Conservation (phyloP, 2,329 filamentous ascomycete species). For the Coleophoma eucalyptorum region DNA sequence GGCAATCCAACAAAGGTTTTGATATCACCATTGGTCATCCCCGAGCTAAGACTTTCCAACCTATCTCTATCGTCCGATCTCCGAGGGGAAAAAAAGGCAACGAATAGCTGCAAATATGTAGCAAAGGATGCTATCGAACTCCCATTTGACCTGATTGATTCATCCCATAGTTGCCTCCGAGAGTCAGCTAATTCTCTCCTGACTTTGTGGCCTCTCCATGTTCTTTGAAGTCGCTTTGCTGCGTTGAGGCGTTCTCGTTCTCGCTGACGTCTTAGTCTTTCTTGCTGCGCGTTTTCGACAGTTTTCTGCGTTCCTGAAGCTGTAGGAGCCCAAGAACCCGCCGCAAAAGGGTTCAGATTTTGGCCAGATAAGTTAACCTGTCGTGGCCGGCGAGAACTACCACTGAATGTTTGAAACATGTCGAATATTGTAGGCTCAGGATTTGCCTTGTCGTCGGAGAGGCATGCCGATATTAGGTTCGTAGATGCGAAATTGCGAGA, state of each 20-base stretch:
- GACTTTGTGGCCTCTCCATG: slow-evolving; percentile 74
- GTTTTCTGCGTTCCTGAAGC: slow-evolving; percentile 69
- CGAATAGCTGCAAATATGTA: slow-evolving; percentile 42
- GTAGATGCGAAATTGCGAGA: too few species aligned
- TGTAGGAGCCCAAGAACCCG: slow-evolving; percentile 52
- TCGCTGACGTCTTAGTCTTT: slow-evolving; percentile 74
- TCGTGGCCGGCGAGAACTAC: slow-evolving; percentile 76
- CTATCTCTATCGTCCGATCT: slow-evolving; percentile 43
- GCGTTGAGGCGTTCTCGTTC: slow-evolving; percentile 77
- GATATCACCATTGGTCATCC: slow-evolving; percentile 26
- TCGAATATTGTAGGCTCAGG: slow-evolving; percentile 16
- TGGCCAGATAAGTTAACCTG: slow-evolving; percentile 94
- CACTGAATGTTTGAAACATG: slow-evolving; percentile 94
- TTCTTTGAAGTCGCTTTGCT: slow-evolving; percentile 68
- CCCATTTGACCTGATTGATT: slow-evolving; percentile 40
- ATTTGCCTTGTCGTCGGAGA: slow-evolving; percentile 15
- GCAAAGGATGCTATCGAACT: slow-evolving; percentile 30
- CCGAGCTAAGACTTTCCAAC: slow-evolving; percentile 36
- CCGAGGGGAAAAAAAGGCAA: slow-evolving; percentile 44
- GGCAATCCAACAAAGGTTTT: slow-evolving; percentile 25
- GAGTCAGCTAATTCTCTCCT: slow-evolving; percentile 53
- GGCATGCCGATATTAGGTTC: slow-evolving; percentile 12
- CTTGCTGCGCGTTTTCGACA: slow-evolving; percentile 81
- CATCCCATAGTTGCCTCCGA: slow-evolving; percentile 62
- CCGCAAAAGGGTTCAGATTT: slow-evolving; percentile 73